Evolutionary conservation across 2,329 filamentous ascomycete genomes (phyloP).

Genomic region (Venturia pyrina): DNA sequence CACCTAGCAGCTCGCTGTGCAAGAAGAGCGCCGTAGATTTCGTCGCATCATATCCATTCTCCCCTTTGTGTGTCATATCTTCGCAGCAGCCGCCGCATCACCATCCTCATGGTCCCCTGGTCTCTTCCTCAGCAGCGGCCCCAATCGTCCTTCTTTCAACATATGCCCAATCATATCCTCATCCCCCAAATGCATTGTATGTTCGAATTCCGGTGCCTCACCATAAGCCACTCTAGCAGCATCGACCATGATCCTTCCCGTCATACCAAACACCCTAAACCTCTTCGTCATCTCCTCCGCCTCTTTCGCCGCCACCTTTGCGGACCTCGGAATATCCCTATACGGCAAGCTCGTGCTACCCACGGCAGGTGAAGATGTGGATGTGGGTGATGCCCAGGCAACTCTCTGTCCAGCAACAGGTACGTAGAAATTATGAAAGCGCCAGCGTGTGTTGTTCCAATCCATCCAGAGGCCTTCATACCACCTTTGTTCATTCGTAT

Average conservation of each 20-base stretch:
- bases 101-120: slow-evolving; percentile 42
- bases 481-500: slow-evolving; percentile 46
- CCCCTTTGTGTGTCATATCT: slow-evolving; percentile 22
- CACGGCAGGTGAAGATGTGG: slow-evolving; percentile 5
- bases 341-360: slow-evolving; percentile 13
- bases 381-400: slow-evolving; percentile 40
- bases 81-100: slow-evolving; percentile 40
- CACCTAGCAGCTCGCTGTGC: too few species aligned
- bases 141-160: slow-evolving; percentile 46
- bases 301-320: slow-evolving; percentile 2
- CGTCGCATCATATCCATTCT: not conserved
- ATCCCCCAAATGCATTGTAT: slow-evolving; percentile 54
- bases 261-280: slow-evolving; percentile 93
- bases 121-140: slow-evolving; percentile 37
- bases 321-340: slow-evolving; percentile 10
- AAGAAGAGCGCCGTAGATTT: slow-evolving; percentile 17
- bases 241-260: slow-evolving; percentile 80
- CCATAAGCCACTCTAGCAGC: slow-evolving; percentile 75
- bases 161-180: slow-evolving; percentile 54
- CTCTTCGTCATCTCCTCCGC: slow-evolving; percentile 39
- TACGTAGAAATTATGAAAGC: slow-evolving; percentile 87
- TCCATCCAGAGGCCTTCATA: slow-evolving; percentile 75
- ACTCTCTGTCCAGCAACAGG: slow-evolving; percentile 64
- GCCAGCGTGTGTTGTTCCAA: slow-evolving; percentile 72
- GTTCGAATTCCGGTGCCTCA: slow-evolving; percentile 75